Evolutionary conservation across 1,284 basidiomycete species (phyloP).

Genomic region (Chalciporus sp.): DNA sequence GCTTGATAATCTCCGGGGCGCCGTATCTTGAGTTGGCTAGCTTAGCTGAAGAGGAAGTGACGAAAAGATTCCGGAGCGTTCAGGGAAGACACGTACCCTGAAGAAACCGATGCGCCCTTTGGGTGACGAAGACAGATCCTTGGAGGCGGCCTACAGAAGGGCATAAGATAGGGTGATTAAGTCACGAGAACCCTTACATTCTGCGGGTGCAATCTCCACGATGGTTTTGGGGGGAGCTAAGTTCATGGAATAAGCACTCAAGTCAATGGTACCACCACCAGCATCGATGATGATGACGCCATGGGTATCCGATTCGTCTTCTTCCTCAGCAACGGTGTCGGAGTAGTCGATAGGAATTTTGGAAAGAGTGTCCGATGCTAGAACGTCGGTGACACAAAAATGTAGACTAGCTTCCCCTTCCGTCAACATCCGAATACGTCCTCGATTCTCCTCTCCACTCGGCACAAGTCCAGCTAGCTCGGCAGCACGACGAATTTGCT

Average conservation of each 20-base stretch:
- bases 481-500: slow-evolving; percentile 39
- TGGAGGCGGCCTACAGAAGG: slow-evolving; percentile 31
- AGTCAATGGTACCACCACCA: slow-evolving; percentile 58
- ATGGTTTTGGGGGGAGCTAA: slow-evolving; percentile 32
- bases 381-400: slow-evolving; percentile 42
- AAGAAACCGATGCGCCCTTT: slow-evolving; percentile 39
- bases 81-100: slow-evolving; percentile 23
- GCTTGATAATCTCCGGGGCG: slow-evolving; percentile 36
- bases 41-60: slow-evolving; percentile 31
- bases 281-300: slow-evolving; percentile 53
- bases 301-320: slow-evolving; percentile 26
- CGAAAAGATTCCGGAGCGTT: slow-evolving; percentile 3
- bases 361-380: slow-evolving; percentile 31
- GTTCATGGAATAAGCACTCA: slow-evolving; percentile 47
- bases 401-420: slow-evolving; percentile 54
- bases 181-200: slow-evolving; percentile 34
- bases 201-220: slow-evolving; percentile 42
- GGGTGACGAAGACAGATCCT: slow-evolving; percentile 45
- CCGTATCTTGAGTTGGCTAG: slow-evolving; percentile 34
- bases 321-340: not conserved
- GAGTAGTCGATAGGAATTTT: slow-evolving; percentile 12
- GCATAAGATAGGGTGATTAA: not conserved
- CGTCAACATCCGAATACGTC: slow-evolving; percentile 46
- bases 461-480: slow-evolving; percentile 35
- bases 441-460: slow-evolving; percentile 21